Conservation (phyloP, 1,139 yeast genomes). For the Yamadazyma jaroonii region DNA sequence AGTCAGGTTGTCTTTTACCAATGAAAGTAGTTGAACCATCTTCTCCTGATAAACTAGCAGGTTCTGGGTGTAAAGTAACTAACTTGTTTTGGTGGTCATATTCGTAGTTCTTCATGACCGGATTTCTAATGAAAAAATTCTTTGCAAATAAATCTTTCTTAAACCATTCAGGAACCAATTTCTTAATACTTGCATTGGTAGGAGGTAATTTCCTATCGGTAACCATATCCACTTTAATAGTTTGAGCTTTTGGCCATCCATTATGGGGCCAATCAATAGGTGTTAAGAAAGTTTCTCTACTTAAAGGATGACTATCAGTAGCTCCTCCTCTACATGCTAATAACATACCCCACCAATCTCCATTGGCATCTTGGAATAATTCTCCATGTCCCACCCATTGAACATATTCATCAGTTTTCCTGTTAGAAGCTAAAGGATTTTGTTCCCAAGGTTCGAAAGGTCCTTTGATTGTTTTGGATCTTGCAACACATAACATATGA, state of each 20-base stretch:
- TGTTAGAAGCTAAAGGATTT: constrained; percentile 9
- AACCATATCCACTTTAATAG: constrained; percentile 8
- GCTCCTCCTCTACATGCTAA: constrained; percentile 8
- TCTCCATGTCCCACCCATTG: constrained; percentile 13
- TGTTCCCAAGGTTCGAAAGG: constrained; percentile 9
- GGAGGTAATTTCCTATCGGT: constrained; percentile 6
- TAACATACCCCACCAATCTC: constrained; percentile 9
- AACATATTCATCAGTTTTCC: constrained; percentile 8
- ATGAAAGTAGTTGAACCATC: constrained; percentile 8
- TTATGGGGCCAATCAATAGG: constrained; percentile 9
- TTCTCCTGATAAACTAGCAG: constrained; percentile 1
- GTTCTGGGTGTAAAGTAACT: constrained; percentile 6
- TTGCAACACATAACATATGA: constrained; percentile 11
- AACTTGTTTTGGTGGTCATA: constrained; percentile 5
- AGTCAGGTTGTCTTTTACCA: constrained; percentile 9
- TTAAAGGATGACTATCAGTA: constrained; percentile 7
- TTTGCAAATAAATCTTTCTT: constrained; percentile 7
- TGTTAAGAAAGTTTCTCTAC: constrained; percentile 10
- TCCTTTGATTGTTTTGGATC: constrained; percentile 8
- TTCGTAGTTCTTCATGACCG: constrained; percentile 3
- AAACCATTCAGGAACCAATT: constrained; percentile 8
- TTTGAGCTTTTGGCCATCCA: constrained; percentile 11
- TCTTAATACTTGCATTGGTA: background rate
- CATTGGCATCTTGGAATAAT: constrained; percentile 7
- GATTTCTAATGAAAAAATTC: constrained; percentile 7